These are phyloP conservation scores for Candida suzukii DNA, from an alignment of 805 yeast species.

Conservation along the genomic window DNA sequence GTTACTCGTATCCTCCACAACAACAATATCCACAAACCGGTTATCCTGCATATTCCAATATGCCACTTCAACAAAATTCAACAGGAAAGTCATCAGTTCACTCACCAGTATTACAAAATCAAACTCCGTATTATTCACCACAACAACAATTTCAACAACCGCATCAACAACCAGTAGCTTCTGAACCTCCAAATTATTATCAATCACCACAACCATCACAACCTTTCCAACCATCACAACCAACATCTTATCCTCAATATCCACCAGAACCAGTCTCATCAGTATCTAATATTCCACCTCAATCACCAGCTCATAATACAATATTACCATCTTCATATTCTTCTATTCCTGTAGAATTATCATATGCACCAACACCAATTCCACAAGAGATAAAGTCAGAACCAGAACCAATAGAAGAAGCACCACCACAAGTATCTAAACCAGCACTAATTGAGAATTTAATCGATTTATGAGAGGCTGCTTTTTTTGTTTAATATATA, in stretches of 20 bases:
- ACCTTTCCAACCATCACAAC: background rate
- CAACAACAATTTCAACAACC: background rate
- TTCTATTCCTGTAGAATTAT: background rate
- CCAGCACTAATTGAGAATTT: background rate
- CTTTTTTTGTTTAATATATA: too few relatives aligned
- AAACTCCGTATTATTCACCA: background rate
- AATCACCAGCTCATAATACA: background rate
- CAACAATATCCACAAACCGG: background rate
- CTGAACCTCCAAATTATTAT: slow-evolving; percentile 6
- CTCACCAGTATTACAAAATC: background rate
- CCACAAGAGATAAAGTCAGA: too few relatives aligned
- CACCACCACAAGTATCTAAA: background rate
- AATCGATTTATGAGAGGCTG: slow-evolving; percentile 2
- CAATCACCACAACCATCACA: slow-evolving; percentile 5
- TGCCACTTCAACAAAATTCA: too few relatives aligned
- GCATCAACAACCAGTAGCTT: background rate
- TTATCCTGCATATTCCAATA: background rate
- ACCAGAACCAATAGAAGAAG: background rate
- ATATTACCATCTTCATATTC: background rate
- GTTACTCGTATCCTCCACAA: background rate
- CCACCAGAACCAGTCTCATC: background rate
- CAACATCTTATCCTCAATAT: background rate
- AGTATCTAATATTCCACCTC: background rate
- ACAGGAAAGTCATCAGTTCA: background rate
- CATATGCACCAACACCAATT: background rate